A percentile compares a stretch with the other conserved stretches of the same genome.
Evolutionary conservation across 177 flowering plant species (phyloP).

Genomic region (Vitis hybrid): DNA sequence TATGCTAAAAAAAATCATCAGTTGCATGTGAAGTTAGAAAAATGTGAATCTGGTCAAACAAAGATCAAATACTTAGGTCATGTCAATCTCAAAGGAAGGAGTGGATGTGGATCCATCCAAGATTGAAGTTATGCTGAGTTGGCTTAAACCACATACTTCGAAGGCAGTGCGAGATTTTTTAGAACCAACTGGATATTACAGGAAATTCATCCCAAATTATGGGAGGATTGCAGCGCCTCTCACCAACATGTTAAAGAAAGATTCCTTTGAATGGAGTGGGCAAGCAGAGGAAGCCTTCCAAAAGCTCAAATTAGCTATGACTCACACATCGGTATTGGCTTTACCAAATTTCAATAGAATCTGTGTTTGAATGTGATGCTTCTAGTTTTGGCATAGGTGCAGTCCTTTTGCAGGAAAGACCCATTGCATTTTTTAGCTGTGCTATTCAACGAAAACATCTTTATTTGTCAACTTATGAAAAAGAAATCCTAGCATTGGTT

Average conservation of each 20-base stretch:
- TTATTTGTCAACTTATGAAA: no score
- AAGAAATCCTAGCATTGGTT: no score
- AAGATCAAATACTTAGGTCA: background rate
- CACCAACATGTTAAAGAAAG: constrained; percentile 1
- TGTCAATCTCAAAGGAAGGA: background rate
- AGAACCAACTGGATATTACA: constrained; percentile 2
- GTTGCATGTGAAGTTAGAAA: no score
- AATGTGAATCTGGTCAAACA: no score
- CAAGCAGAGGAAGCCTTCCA: background rate
- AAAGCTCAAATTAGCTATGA: background rate
- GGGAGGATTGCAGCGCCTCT: constrained; percentile 9
- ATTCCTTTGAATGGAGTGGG: background rate
- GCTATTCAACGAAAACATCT: no score
- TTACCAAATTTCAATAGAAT: constrained; percentile 1
- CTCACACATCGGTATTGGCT: background rate
- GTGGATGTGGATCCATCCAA: constrained; percentile 1
- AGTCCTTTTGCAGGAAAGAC: background rate
- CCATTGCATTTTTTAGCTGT: no score
- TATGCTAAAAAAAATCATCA: background rate
- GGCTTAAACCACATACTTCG: background rate
- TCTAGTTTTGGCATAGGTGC: background rate
- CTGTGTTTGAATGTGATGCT: constrained; percentile 6
- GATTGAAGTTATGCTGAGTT: background rate
- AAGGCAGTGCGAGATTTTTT: background rate
- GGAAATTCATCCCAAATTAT: background rate